Evolutionary conservation across 192 early-diverging fungal species (phyloP), one percentile per base, ranked within the genome.

Genomic region (Bifiguratus adelaidae): DNA sequence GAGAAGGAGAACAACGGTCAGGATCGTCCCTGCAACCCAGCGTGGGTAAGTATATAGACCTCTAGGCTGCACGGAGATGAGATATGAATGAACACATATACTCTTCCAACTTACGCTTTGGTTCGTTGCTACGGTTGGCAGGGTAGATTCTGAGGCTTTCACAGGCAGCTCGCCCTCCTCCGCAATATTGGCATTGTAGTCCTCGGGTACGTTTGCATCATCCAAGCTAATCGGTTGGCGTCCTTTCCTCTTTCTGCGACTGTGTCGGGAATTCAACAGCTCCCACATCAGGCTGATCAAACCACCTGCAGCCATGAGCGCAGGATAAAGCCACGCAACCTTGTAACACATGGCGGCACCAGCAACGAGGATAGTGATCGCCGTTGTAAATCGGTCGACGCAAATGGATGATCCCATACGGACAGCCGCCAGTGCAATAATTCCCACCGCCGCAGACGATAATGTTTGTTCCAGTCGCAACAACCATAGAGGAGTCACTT

Each of bases 401-500:
- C 56, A 52, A n/a, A 70, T 25, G 5, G 49, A 40, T 23, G 65
- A 53, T 25, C 56, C 67, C 53, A 56, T 68, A 18, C 44, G 59
- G 44, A 56, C 68, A 3, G 66, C 76, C 2, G 82, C 80, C 7
- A 77, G 44, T 3, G 74, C 78, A 0, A 81, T 71, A 3, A 85
- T 61, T 4, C 73, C 83, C 20, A 85, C 59, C 1, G 75, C 78
- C 1, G 73, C 63, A 3, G 77, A 41, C 0, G 63, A 59, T 5
- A 80, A 52, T 3, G 72, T 71, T 44, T 79, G 76, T 22, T 72
- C 55, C 4, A 79, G 23, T 36, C 76, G 65, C 1, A 56, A 50
- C 0, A 73, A 58, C 67, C 61, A 77, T 0, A 48, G 24, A 8
- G 79, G 79, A 16, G 78, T 55, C 2, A 20, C 47, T 2, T 41